Conservation (phyloP, 1,139 yeast species). For the Ogataea hybrid region DNA sequence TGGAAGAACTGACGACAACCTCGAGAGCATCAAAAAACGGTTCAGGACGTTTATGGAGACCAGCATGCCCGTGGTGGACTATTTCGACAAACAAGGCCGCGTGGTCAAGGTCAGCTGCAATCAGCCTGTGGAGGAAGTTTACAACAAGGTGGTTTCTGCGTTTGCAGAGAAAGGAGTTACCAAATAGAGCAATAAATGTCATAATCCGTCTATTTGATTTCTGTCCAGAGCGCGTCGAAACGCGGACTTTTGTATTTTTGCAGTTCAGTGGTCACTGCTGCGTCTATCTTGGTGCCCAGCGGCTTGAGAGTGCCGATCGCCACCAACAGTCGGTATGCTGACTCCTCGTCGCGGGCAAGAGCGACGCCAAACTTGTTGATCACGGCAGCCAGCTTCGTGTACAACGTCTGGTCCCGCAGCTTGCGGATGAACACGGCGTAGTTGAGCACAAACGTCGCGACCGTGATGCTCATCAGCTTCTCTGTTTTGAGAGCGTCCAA, state of each 20-base stretch:
- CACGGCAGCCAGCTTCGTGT: slow-evolving; percentile 14
- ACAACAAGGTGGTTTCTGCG: slow-evolving; percentile 64
- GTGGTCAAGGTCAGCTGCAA: slow-evolving; percentile 82
- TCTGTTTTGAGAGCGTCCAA: slow-evolving; percentile 26
- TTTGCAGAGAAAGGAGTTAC: slow-evolving; percentile 41
- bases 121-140: slow-evolving; percentile 76
- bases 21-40: slow-evolving; percentile 86
- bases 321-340: slow-evolving; percentile 53
- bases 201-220: slow-evolving; percentile 11
- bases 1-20: slow-evolving; percentile 91
- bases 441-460: slow-evolving; percentile 54
- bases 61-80: slow-evolving; percentile 91
- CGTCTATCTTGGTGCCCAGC: slow-evolving; percentile 7
- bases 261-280: slow-evolving; percentile 9
- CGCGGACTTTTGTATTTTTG: slow-evolving; percentile 16
- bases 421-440: slow-evolving; percentile 35
- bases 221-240: slow-evolving; percentile 20
- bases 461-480: slow-evolving; percentile 40
- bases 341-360: slow-evolving; percentile 38
- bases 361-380: slow-evolving; percentile 13
- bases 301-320: slow-evolving; percentile 47
- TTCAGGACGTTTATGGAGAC: slow-evolving; percentile 85
- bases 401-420: slow-evolving; percentile 15
- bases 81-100: slow-evolving; percentile 70
- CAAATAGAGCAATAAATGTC: slow-evolving; percentile 2